Base-by-base conservation (phyloP, 2,329 filamentous ascomycete species). In the Alternaria viburni region DNA sequence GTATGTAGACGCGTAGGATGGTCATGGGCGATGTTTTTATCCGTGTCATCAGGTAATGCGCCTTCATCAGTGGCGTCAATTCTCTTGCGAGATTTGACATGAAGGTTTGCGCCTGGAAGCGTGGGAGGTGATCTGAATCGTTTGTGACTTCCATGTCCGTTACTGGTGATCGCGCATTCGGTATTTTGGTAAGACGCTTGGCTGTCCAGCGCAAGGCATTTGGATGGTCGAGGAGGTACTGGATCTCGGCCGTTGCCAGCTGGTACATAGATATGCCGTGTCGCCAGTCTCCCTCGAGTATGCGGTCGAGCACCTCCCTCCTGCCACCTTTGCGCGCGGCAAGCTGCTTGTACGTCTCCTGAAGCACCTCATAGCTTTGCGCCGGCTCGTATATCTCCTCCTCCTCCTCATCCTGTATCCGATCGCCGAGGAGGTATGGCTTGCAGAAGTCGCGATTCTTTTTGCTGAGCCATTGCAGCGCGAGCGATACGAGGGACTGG, bases 81-180 rank as follows among this genome's bases (percentile, higher is more conserved):
- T 94, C 90, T 44, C 85, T 84, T 69, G 94, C 91, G 3, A 97
- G 86, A 68, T 90, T 91, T 67, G 88, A 87, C 41, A 96, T 83
- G 77, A 97, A 97, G 0, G 90, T 92, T 5, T 91, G 88, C 1
- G 92, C 91, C 73, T 96, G 92, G 72, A 96, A 92, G 15, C 90
- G 89, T 11, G 93, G 92, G 19, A 87, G 75, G 50, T 77, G 77
- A 47, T 79, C 72, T 11, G 75, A 77, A 66, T 79, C 77, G 61
- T 79, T 76, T 5, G 72, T 79, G 57, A 77, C 73, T 58, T 84
- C 81, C 74, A 78, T 76, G 49, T 76, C 75, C 25, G 71, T 59
- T 44, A 65, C 54, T 26, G 65, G 66, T 19, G 67, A 69, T 56
- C 73, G 75, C 30, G 66, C 67, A 60, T 72, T 75, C 30, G 74